These are phyloP conservation scores for Rhizoclosmatium globosum DNA, from an alignment of 192 early-diverging fungal species.

Conservation along the genomic window DNA sequence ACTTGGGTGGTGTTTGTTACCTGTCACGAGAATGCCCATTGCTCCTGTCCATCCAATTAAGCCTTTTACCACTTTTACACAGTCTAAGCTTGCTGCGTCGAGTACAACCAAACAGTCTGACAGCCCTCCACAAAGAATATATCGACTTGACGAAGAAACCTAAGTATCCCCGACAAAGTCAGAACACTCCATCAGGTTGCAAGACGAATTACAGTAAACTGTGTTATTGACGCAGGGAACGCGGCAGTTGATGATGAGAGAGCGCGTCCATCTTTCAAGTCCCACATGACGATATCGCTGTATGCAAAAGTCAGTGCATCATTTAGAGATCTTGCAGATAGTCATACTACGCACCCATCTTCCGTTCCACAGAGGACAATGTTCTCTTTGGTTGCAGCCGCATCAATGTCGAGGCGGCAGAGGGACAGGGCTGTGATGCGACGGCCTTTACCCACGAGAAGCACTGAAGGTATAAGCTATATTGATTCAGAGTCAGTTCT, in stretches of 20 bases:
- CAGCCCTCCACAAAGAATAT: conserved; percentile 43
- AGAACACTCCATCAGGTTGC: not conserved
- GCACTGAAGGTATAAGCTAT: conserved; percentile 32
- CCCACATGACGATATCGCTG: conserved; percentile 57
- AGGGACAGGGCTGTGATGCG: conserved; percentile 41
- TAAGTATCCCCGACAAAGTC: not conserved
- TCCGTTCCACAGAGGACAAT: conserved; percentile 29
- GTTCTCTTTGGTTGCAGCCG: conserved; percentile 39
- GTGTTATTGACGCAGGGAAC: conserved; percentile 35
- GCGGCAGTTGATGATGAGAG: conserved; percentile 40
- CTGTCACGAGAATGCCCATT: conserved; percentile 41
- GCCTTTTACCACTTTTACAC: conserved; percentile 22
- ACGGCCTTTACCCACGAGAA: conserved; percentile 41
- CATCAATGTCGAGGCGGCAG: conserved; percentile 45
- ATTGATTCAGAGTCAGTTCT: no score
- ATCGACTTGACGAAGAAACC: conserved; percentile 47
- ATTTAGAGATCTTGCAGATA: not conserved
- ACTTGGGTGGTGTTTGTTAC: conserved; percentile 21
- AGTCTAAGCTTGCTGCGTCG: conserved; percentile 40
- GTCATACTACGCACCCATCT: not conserved
- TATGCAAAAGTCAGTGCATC: not conserved
- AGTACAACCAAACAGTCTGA: conserved; percentile 38
- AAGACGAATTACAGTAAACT: not conserved
- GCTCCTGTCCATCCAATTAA: conserved; percentile 40
- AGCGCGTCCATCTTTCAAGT: conserved; percentile 54